Percentiles rank a stretch among this genome's conserved stretches.
phyloP scores from a whole-genome alignment of 2,329 filamentous ascomycete genomes.

The Cryphonectria nitschkei region DNA sequence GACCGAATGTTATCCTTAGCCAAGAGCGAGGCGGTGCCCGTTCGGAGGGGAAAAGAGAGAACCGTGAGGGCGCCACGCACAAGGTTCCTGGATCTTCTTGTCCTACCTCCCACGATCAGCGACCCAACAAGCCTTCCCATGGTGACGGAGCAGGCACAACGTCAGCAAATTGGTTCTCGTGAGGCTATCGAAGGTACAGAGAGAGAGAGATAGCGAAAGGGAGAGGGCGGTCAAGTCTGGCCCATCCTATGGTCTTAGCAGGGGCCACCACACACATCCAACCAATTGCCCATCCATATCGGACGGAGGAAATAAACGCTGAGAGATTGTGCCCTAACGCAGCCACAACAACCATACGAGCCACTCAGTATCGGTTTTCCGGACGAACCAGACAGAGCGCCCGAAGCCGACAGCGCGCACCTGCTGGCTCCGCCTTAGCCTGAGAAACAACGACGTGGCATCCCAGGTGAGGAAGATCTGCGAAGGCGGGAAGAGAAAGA shows the following conservation, averaged over 20 bases:
- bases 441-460: background rate
- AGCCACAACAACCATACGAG: background rate
- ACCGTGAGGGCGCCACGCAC: background rate
- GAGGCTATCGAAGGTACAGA: background rate
- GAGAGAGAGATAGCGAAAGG: background rate
- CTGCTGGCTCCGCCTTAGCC: constrained; percentile 1
- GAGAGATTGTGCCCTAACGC: background rate
- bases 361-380: background rate
- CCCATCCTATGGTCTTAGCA: no score
- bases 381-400: background rate
- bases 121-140: background rate
- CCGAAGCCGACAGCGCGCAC: constrained; percentile 6
- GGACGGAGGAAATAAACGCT: background rate
- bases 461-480: background rate
- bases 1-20: background rate
- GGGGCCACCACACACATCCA: no score
- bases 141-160: background rate
- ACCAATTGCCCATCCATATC: background rate
- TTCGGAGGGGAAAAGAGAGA: background rate
- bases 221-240: background rate
- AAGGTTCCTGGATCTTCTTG: background rate
- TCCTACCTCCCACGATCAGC: background rate
- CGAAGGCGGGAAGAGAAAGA: background rate
- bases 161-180: no score
- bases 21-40: background rate